A percentile compares a stretch with the other conserved stretches of the same genome.
Evolutionary conservation across 1,139 yeast species (phyloP).

Genomic region (Zygosaccharomyces sapae): DNA sequence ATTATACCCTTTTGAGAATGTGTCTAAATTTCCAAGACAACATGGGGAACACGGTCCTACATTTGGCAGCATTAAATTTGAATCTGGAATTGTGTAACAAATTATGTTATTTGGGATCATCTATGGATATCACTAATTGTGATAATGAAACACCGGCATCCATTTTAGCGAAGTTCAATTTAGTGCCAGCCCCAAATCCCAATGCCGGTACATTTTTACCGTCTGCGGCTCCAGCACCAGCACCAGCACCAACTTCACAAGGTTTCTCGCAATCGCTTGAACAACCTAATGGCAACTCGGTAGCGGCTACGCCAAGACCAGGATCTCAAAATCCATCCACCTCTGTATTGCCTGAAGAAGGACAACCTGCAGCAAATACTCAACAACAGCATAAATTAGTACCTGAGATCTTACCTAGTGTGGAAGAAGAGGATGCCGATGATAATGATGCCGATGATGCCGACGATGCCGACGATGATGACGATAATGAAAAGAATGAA

Average conservation of each 20-base stretch:
- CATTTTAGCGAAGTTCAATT: slow-evolving; percentile 38
- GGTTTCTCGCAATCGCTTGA: neutral
- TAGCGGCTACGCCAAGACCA: neutral
- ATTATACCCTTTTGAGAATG: slow-evolving; percentile 49
- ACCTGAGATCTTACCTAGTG: slow-evolving; percentile 1
- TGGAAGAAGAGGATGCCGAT: slow-evolving; percentile 1
- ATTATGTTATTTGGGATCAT: slow-evolving; percentile 32
- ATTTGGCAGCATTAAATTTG: slow-evolving; percentile 46
- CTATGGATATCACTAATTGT: slow-evolving; percentile 28
- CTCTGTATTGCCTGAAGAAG: slow-evolving; percentile 2
- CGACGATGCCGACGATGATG: neutral
- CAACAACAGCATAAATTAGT: neutral
- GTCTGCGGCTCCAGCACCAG: neutral
- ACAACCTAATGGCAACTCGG: neutral
- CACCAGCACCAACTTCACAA: neutral
- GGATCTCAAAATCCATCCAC: neutral
- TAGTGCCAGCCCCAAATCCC: slow-evolving; percentile 15
- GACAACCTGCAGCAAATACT: neutral
- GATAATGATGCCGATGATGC: neutral
- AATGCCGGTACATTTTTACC: neutral
- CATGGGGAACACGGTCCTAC: slow-evolving; percentile 65
- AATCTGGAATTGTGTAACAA: slow-evolving; percentile 34
- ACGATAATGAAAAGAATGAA: slow-evolving; percentile 5
- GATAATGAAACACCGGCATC: slow-evolving; percentile 33
- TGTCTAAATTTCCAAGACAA: slow-evolving; percentile 67